Percentiles rank a stretch among this genome's conserved stretches.
Evolutionary conservation across 371 early-diverging fungal species (phyloP).

Genomic region (Phascolomyces articulosus): DNA sequence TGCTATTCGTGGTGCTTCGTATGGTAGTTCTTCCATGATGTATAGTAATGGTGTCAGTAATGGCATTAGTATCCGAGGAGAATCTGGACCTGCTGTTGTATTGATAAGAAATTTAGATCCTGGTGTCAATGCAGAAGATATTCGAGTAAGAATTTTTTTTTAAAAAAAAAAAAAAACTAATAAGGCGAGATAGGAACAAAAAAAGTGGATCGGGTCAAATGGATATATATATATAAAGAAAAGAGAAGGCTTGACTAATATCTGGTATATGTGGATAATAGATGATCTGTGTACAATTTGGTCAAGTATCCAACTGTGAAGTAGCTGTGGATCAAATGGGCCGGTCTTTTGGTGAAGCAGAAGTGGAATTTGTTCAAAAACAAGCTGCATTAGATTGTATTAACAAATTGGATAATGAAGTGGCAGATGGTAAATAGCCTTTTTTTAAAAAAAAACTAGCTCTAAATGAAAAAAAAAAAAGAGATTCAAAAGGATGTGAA

Average conservation of each 20-base stretch:
- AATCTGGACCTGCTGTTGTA: constrained; percentile 55
- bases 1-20: constrained; percentile 10
- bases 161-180: too few relatives aligned
- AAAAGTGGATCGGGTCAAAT: not conserved
- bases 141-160: constrained; percentile 39
- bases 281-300: constrained; percentile 40
- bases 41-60: not conserved
- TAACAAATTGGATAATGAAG: constrained; percentile 39
- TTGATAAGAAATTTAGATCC: constrained; percentile 60
- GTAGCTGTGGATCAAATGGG: constrained; percentile 42
- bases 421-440: constrained; percentile 41
- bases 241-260: not conserved
- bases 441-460: too few relatives aligned
- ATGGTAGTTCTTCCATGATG: not conserved
- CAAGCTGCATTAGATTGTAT: constrained; percentile 45
- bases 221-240: too few relatives aligned
- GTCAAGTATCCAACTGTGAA: constrained; percentile 40
- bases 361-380: constrained; percentile 46
- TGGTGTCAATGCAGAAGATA: constrained; percentile 58
- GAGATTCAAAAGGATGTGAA: too few relatives aligned
- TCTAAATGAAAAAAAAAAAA: not conserved
- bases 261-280: constrained; percentile 3
- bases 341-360: constrained; percentile 49
- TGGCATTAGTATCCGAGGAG: constrained; percentile 41
- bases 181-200: not conserved